Conservation (phyloP, 306 rosid genomes). For the Quercus suber region DNA sequence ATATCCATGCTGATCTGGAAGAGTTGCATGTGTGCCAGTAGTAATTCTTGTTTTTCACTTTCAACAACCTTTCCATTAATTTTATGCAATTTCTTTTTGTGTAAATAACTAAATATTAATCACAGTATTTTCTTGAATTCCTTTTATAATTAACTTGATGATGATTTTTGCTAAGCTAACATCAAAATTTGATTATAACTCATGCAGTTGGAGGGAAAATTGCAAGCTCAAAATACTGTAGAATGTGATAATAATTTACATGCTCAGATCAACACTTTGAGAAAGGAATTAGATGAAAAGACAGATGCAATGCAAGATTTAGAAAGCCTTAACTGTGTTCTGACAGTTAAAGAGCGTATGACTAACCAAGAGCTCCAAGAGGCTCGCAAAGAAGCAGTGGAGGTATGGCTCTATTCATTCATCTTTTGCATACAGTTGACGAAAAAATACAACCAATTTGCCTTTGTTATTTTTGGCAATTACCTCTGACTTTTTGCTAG, state of each 20-base stretch:
- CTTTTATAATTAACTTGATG: background rate
- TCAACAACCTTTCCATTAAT: background rate
- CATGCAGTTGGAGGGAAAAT: constrained; percentile 17
- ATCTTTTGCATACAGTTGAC: background rate
- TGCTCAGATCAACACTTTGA: constrained; percentile 11
- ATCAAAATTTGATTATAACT: constrained; percentile 6
- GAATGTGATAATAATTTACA: constrained; percentile 11
- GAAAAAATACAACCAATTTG: no score
- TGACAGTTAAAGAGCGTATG: constrained; percentile 20
- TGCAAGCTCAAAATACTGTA: background rate
- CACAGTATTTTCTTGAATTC: background rate
- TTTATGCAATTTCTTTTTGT: background rate
- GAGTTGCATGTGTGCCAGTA: no score
- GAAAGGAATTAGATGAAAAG: constrained; percentile 26
- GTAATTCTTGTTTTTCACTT: background rate
- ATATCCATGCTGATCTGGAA: no score
- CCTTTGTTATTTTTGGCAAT: background rate
- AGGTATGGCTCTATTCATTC: constrained; percentile 13
- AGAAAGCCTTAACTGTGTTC: constrained; percentile 8
- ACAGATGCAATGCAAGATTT: constrained; percentile 18
- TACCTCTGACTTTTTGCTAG: background rate
- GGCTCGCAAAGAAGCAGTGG: constrained; percentile 30
- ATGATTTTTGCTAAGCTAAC: background rate
- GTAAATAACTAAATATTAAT: background rate
- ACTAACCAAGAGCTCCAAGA: constrained; percentile 24